Base-by-base conservation (phyloP, 2,329 filamentous ascomycete species). In the Fusarium globosum region DNA sequence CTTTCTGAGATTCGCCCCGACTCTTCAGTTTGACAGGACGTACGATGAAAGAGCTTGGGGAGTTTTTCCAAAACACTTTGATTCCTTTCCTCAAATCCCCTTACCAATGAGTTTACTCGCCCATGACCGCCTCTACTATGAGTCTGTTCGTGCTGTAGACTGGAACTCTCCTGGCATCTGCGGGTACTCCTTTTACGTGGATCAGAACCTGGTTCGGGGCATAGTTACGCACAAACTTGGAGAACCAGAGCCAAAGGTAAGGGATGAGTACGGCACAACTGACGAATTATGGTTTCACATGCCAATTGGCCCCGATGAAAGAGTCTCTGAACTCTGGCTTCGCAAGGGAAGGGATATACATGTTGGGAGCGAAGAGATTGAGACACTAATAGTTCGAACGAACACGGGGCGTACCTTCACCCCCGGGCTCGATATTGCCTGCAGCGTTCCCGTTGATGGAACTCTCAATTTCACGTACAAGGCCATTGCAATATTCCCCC, bases 161-260 rank as follows among this genome's bases (percentile, higher is more conserved):
- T 56, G 48, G 59, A 61, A 56, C 33, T 5, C 30, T 10, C n/a
- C 59, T 0, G 20, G 9, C 0, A 11, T 13, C 1, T 43, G 38
- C n/a, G 58, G 58, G 0, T 61, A 61, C 36, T 57, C 52, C 4
- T 39, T 65, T 11, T 26, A 21, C 2, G 6, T 46, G 0, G 0
- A 4, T 0, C 0, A 0, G 0, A 2, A 9, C 7, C 6, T 35
- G 7, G 4, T 65, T 9, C 48, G 30, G 0, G 30, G 48, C 13
- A 48, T 64, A 1, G 20, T 64, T n/a, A 4, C 21, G 1, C 26
- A 64, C 12, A 48, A 42, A 2, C 2, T 7, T 3, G 36, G 62
- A 6, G 59, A 66, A 9, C 8, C 38, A 12, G 9, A 20, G 0
- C 11, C 42, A 1, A 3, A 6, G 2, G 6, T 8, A 10, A 0